Evolutionary conservation across 306 rosid genomes (phyloP).

Genomic region (Citrullus amarus): DNA sequence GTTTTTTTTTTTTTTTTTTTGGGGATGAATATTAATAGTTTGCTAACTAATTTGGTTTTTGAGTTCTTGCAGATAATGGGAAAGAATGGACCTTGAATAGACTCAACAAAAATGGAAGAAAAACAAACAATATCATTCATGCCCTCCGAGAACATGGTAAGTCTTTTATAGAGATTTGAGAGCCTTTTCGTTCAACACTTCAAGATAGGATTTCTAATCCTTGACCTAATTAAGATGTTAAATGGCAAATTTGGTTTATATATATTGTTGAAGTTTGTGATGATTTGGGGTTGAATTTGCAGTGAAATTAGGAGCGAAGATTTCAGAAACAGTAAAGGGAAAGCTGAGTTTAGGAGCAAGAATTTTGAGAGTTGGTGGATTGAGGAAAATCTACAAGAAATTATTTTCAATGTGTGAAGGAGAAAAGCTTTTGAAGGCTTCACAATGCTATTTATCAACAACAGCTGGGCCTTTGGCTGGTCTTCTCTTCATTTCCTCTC

Average conservation of each 20-base stretch:
- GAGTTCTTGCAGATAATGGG: constrained; percentile 19
- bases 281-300: constrained; percentile 6
- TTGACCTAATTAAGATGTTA: too few relatives aligned
- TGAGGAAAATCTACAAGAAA: not conserved
- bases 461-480: constrained; percentile 6
- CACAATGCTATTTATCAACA: constrained; percentile 5
- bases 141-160: constrained; percentile 29
- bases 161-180: not conserved
- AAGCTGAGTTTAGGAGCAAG: constrained; percentile 64
- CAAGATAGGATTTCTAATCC: too few relatives aligned
- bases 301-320: constrained; percentile 58
- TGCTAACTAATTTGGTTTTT: not conserved
- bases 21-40: too few relatives aligned
- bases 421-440: constrained; percentile 5
- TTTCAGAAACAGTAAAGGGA: constrained; percentile 51
- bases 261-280: too few relatives aligned
- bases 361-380: constrained; percentile 22
- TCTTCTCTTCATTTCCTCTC: constrained; percentile 6
- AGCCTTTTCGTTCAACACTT: too few relatives aligned
- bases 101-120: constrained; percentile 20
- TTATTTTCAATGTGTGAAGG: not conserved
- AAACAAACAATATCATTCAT: constrained; percentile 18
- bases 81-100: constrained; percentile 17
- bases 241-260: too few relatives aligned
- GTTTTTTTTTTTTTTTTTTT: too few relatives aligned